Percentiles rank a stretch among this genome's conserved stretches.
Evolutionary conservation across 139 green algal species (phyloP).

Genomic region (Chlamydomonas applanata): DNA sequence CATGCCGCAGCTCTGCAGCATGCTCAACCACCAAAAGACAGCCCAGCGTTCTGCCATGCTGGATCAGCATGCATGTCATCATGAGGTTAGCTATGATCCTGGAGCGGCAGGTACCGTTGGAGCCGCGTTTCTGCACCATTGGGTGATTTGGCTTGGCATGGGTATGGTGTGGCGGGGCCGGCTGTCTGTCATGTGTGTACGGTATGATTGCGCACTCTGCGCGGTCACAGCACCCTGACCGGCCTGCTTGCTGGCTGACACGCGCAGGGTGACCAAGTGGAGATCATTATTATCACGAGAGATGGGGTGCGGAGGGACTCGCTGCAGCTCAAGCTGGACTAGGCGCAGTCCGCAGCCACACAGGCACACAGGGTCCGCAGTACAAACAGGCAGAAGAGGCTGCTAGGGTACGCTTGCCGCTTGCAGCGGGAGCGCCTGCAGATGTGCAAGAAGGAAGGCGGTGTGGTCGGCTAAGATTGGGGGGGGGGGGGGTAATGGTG

Average conservation of each 20-base stretch:
- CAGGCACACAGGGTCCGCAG: too few species aligned
- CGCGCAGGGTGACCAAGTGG: conserved; percentile 88
- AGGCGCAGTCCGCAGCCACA: background rate
- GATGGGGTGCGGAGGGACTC: conserved; percentile 73
- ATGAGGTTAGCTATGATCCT: background rate
- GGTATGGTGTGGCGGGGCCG: background rate
- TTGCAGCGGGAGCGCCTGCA: too few species aligned
- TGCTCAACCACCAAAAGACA: background rate
- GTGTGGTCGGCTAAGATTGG: too few species aligned
- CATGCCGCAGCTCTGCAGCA: background rate
- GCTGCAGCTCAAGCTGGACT: conserved; percentile 92
- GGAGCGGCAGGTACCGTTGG: background rate
- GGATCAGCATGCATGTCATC: background rate
- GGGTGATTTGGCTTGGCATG: background rate
- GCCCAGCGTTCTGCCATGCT: background rate
- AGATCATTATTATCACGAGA: conserved; percentile 95
- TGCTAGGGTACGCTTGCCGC: too few species aligned
- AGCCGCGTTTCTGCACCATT: background rate
- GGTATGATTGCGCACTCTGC: background rate
- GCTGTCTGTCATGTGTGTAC: background rate
- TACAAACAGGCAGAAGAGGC: too few species aligned
- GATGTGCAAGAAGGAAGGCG: too few species aligned
- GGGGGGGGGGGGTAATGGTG: too few species aligned
- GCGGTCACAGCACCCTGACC: too few species aligned
- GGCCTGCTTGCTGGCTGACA: background rate